These are phyloP conservation scores for Brassica hybrid DNA, from an alignment of 441 rosid genomes.

Conservation along the genomic window DNA sequence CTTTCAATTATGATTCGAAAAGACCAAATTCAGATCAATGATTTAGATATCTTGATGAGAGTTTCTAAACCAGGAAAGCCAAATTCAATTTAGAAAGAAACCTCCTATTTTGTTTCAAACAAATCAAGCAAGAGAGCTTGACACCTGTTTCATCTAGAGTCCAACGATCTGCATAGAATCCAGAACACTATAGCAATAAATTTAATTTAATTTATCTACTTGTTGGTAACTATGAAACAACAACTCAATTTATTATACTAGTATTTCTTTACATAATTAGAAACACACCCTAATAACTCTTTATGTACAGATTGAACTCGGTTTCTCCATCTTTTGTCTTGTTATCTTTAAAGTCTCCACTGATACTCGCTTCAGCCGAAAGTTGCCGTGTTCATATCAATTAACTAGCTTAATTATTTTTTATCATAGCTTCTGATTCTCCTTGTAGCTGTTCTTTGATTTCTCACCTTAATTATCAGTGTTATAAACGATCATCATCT, in stretches of 20 bases:
- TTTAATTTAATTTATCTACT: conserved; percentile 24
- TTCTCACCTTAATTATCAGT: background rate
- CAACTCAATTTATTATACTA: background rate
- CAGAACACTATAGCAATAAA: conserved; percentile 29
- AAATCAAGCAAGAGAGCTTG: conserved; percentile 40
- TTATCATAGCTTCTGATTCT: conserved; percentile 28
- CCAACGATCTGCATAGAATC: conserved; percentile 39
- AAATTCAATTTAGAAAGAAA: background rate
- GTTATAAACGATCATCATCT: conserved; percentile 8
- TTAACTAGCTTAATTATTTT: conserved; percentile 14
- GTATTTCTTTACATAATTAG: conserved; percentile 1
- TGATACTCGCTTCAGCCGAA: conserved; percentile 39
- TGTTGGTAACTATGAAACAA: conserved; percentile 44
- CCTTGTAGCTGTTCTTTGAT: conserved; percentile 12
- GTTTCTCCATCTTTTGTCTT: conserved; percentile 36
- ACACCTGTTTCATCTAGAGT: conserved; percentile 44
- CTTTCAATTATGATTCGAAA: background rate
- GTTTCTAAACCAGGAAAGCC: conserved; percentile 6
- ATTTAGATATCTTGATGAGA: conserved; percentile 3
- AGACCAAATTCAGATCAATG: conserved; percentile 15
- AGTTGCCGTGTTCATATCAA: conserved; percentile 19
- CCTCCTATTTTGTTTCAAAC: background rate
- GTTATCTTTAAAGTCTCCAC: conserved; percentile 32
- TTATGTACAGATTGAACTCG: conserved; percentile 27
- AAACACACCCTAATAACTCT: conserved; percentile 6